Base-by-base conservation (phyloP, 345 rosid species). In the Eucalyptus lansdowneana region DNA sequence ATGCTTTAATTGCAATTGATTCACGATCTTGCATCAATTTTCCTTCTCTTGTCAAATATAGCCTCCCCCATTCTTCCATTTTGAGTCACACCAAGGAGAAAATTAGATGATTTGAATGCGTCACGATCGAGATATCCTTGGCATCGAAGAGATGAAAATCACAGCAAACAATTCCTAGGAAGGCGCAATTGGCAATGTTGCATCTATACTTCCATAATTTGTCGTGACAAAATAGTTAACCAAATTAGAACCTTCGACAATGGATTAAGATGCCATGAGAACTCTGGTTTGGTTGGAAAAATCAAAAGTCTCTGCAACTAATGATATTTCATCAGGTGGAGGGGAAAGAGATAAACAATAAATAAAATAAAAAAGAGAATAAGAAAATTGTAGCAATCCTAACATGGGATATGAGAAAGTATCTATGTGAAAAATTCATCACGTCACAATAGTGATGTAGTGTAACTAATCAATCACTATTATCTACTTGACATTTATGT, bases 391-490 rank as follows among this genome's bases (percentile, higher is more conserved):
- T 37, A 72, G 45, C 27, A 72, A 19, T 72, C 7, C 3, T 22
- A 2, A 19, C 7, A 11, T 37, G 83, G 5, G 27, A 72, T 72
- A 37, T 37, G 45, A 19, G 25, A 19, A 72, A 72, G 8, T 72
- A 37, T 19, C 1, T 3, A 37, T 10, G 3, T 11, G 14, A 72
- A 5, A 7, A 2, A 19, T 21, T 3, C 83, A 37, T 34, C 25
- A 1, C 3, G 1, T 9, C 29, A 10, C 29, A 24, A 2, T 24
- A 5, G 6, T 56, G 44, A 34, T 2, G 45, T 1, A 11, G 6
- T 3, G 44, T 17, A 17, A 69, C 80, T 17, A 9, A 17, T 34
- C 44, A 5, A 34, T 34, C 17, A 17, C 2, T 40, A 4, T 34
- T 72, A 34, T 72, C 5, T 40, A 37, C 83, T 37, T 5, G 83